Evolutionary conservation across 805 yeast genomes (phyloP), one percentile per base, ranked within the genome.

Genomic region (Tetrapisispora nanseiensis): DNA sequence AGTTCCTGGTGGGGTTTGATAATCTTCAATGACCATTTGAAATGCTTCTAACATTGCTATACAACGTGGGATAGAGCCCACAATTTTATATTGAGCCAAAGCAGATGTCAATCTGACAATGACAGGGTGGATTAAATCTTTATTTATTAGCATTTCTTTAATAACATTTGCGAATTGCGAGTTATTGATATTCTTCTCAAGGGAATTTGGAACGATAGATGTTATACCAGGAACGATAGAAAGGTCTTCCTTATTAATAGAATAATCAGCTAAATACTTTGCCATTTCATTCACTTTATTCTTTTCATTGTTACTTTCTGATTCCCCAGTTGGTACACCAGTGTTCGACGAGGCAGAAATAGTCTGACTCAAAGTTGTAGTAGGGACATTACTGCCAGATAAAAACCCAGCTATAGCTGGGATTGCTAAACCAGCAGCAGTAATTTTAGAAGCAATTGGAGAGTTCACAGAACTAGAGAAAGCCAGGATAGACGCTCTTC

Each of bases 31-130:
- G 19, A 92, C 89, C 23, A 69, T 72, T 62, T 82, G 80, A 65
- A 92, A 92, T 3, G 89, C 89, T 46, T 74, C 75, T 60, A 92
- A 69, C 92, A 90, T 86, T 15, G 86, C 82, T 47, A 71, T 70
- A 62, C 95, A 84, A 52, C 98, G 74, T 22, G 85, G 80, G 3
- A 82, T 82, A 0, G 97, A 86, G 0, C 98, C 98, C 8, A 89
- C 92, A 31, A 90, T 77, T 49, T 82, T 76, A 61, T 86, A 90
- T 34, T 86, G 79, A 12, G 95, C 81, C 51, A 81, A 78, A 51
- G 85, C 82, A 45, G 86, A 76, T 1, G 95, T 81, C 47, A 92
- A 68, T 21, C 86, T 71, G 39, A 86, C 67, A 33, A 90, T 80
- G 1, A 85, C 76, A 0, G 97, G 97, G 63, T 92, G 98, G 18